These are phyloP conservation scores for Globisporangium cystogenes DNA, from an alignment of 352 stramenopile genomes.

Conservation along the genomic window DNA sequence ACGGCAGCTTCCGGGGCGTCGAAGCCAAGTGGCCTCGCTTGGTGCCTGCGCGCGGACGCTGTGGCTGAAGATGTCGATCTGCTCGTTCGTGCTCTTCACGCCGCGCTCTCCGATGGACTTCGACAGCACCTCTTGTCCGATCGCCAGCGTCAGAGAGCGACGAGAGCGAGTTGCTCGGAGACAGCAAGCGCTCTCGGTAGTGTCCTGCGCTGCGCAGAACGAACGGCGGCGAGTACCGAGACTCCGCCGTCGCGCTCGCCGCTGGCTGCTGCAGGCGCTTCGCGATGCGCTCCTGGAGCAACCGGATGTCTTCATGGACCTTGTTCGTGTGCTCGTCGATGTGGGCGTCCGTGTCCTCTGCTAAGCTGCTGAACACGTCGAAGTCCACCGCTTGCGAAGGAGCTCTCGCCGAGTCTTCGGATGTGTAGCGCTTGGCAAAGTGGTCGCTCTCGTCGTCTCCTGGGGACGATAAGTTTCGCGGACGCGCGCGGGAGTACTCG, in stretches of 20 bases:
- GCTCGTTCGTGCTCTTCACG: not conserved
- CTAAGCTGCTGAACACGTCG: not conserved
- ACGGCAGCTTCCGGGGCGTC: not conserved
- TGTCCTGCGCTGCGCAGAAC: not conserved
- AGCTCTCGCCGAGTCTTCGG: not conserved
- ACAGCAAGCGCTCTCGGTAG: not conserved
- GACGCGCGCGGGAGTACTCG: not conserved
- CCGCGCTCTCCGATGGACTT: not conserved
- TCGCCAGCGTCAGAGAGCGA: slow-evolving; percentile 27
- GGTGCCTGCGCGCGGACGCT: not conserved
- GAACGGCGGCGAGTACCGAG: not conserved
- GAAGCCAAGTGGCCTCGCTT: not conserved
- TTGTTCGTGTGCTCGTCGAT: slow-evolving; percentile 60
- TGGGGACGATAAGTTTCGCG: not conserved
- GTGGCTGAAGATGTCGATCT: not conserved
- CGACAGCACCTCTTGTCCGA: slow-evolving; percentile 2
- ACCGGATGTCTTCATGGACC: slow-evolving; percentile 67
- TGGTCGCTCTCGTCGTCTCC: not conserved
- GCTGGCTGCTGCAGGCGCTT: slow-evolving; percentile 47
- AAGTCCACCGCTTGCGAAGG: not conserved
- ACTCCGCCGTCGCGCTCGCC: not conserved
- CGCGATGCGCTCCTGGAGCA: slow-evolving; percentile 60
- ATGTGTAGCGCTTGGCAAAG: not conserved
- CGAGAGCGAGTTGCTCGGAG: slow-evolving; percentile 23
- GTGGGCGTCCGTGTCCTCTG: slow-evolving; percentile 17